phyloP scores from a whole-genome alignment of 202 grass and related monocot genomes.

The Cymbopogon flexuosus region DNA sequence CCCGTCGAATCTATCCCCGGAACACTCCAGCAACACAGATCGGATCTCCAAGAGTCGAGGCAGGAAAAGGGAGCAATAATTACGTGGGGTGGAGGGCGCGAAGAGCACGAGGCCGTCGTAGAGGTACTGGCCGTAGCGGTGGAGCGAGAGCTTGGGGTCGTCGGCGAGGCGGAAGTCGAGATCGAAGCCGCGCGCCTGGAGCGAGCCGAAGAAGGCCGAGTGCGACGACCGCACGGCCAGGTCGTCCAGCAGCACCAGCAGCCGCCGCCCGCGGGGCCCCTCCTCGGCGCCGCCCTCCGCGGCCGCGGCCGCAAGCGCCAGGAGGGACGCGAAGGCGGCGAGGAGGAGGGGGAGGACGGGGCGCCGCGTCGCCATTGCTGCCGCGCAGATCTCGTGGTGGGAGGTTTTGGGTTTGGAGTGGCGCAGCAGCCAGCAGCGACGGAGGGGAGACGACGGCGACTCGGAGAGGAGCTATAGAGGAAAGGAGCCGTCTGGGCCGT shows the following conservation, averaged over 20 bases:
- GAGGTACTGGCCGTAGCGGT: slow-evolving; percentile 92
- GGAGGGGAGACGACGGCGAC: slow-evolving; percentile 24
- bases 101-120: slow-evolving; percentile 96
- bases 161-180: slow-evolving; percentile 93
- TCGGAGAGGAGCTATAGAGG: not conserved
- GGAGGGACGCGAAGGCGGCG: not conserved
- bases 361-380: slow-evolving; percentile 54
- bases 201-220: slow-evolving; percentile 77
- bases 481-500: not conserved
- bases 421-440: not conserved
- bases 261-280: slow-evolving; percentile 49
- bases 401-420: slow-evolving; percentile 26
- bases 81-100: slow-evolving; percentile 71
- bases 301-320: not conserved
- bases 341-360: not conserved
- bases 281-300: slow-evolving; percentile 39
- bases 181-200: slow-evolving; percentile 73
- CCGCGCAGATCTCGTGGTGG: slow-evolving; percentile 39
- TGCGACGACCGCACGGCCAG: slow-evolving; percentile 80
- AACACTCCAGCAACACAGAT: not conserved
- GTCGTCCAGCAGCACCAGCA: slow-evolving; percentile 92
- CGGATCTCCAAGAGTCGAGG: slow-evolving; percentile 13
- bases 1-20: slow-evolving; percentile 14
- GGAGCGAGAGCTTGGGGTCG: slow-evolving; percentile 75
- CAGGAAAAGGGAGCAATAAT: not conserved